Conservation (phyloP, 2,329 filamentous ascomycete species). For the Talaromyces albobiverticillius region DNA sequence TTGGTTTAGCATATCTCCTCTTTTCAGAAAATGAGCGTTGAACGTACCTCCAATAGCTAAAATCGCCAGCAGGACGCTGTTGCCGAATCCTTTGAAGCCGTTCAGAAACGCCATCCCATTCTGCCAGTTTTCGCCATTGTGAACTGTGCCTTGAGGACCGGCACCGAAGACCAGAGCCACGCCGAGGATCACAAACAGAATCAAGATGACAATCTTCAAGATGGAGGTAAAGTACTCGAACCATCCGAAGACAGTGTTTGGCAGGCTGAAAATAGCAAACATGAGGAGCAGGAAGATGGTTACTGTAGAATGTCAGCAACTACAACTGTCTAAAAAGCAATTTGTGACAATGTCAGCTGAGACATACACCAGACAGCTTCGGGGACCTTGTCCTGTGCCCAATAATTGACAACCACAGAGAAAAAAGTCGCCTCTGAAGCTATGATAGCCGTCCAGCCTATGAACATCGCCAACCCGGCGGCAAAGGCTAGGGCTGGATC, state of each 20-base stretch:
- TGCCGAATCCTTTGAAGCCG: slow-evolving; percentile 34
- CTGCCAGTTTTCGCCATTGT: slow-evolving; percentile 31
- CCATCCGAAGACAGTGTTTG: slow-evolving; percentile 34
- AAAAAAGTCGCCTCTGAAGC: slow-evolving; percentile 24
- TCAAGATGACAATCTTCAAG: slow-evolving; percentile 37
- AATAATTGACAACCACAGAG: slow-evolving; percentile 22
- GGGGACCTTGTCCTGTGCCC: slow-evolving; percentile 18
- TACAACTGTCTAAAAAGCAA: too few species aligned
- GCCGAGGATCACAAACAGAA: slow-evolving; percentile 35
- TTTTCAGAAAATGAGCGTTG: not conserved
- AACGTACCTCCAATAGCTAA: slow-evolving; percentile 24
- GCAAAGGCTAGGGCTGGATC: slow-evolving; percentile 39
- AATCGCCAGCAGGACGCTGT: slow-evolving; percentile 27
- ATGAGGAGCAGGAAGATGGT: slow-evolving; percentile 20
- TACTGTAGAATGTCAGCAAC: slow-evolving; percentile 15
- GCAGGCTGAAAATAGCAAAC: slow-evolving; percentile 25
- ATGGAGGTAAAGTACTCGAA: slow-evolving; percentile 35
- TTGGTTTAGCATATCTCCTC: not conserved
- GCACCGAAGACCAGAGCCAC: slow-evolving; percentile 41
- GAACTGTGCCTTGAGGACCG: slow-evolving; percentile 33
- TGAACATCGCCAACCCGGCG: slow-evolving; percentile 27
- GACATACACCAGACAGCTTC: slow-evolving; percentile 6
- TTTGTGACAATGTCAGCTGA: too few species aligned
- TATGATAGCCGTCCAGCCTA: slow-evolving; percentile 22
- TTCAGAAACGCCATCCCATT: slow-evolving; percentile 33